A percentile compares a stretch with the other conserved stretches of the same genome.
Conservation (phyloP, 2,329 filamentous ascomycete species). For the Ceratocystis colombiana region DNA sequence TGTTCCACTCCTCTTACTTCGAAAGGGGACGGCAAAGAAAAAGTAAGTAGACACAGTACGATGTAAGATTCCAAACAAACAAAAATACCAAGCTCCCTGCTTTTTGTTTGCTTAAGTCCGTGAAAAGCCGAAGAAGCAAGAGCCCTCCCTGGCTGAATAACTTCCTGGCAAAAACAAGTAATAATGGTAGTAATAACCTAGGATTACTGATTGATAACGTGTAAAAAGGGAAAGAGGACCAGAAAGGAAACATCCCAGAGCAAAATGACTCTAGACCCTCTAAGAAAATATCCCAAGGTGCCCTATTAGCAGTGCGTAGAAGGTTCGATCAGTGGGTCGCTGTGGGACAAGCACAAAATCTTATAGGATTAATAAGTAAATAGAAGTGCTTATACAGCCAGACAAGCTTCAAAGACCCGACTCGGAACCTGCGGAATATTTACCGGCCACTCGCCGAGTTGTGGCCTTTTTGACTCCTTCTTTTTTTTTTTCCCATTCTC, state of each 20-base stretch:
- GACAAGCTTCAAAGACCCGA: not conserved
- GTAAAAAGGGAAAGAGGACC: not conserved
- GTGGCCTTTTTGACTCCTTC: not conserved
- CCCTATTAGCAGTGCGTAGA: not conserved
- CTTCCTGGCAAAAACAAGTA: not conserved
- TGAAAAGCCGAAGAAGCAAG: not conserved
- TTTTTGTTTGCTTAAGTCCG: not conserved
- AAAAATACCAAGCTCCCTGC: not conserved
- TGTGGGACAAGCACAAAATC: not conserved
- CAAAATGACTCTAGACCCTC: not conserved
- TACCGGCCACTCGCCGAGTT: not conserved
- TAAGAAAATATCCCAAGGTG: not conserved
- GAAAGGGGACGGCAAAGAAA: not conserved
- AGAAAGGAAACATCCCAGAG: not conserved
- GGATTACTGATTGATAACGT: not conserved
- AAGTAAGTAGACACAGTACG: not conserved
- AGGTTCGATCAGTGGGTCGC: not conserved
- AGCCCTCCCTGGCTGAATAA: not conserved
- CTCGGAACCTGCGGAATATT: conserved; percentile 9
- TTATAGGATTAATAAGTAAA: not conserved
- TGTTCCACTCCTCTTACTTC: not conserved
- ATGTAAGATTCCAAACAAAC: not conserved
- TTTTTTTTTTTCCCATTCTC: not conserved
- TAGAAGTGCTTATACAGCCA: not conserved
- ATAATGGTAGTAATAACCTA: not conserved